Evolutionary conservation across 257 asterid species (phyloP).

Genomic region (Fraxinus americana): DNA sequence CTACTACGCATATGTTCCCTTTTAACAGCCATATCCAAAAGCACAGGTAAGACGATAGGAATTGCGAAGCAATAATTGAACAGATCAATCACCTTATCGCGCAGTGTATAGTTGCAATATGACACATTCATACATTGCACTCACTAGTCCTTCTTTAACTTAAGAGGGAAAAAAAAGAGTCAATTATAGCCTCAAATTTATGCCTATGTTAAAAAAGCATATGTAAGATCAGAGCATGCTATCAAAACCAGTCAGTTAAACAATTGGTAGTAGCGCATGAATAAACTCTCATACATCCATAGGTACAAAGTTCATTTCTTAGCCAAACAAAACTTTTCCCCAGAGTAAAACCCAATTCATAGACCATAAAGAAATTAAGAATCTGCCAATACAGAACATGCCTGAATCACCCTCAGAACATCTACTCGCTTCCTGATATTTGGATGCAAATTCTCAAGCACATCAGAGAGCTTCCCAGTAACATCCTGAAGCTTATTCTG

Average conservation of each 20-base stretch:
- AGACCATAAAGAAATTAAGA: neutral
- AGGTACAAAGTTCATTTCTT: neutral
- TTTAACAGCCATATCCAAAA: neutral
- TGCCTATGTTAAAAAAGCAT: neutral
- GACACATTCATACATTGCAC: neutral
- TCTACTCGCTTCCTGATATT: constrained; percentile 67
- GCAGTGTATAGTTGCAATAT: neutral
- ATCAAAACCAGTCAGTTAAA: neutral
- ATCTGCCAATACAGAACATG: neutral
- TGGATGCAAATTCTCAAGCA: constrained; percentile 56
- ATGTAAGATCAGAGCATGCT: neutral
- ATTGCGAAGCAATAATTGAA: neutral
- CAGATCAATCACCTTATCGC: neutral
- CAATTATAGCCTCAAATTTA: neutral
- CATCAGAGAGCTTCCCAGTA: constrained; percentile 59
- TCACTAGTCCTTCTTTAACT: neutral
- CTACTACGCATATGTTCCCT: neutral
- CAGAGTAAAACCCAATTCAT: neutral
- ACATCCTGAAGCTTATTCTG: constrained; percentile 69
- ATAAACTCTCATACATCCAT: neutral
- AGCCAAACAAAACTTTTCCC: neutral
- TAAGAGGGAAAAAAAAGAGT: neutral
- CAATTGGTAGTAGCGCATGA: neutral
- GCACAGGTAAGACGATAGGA: neutral
- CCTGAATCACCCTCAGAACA: constrained; percentile 63